Conservation (phyloP, 768 basidiomycete genomes). For the Cystobasidium onofrii region DNA sequence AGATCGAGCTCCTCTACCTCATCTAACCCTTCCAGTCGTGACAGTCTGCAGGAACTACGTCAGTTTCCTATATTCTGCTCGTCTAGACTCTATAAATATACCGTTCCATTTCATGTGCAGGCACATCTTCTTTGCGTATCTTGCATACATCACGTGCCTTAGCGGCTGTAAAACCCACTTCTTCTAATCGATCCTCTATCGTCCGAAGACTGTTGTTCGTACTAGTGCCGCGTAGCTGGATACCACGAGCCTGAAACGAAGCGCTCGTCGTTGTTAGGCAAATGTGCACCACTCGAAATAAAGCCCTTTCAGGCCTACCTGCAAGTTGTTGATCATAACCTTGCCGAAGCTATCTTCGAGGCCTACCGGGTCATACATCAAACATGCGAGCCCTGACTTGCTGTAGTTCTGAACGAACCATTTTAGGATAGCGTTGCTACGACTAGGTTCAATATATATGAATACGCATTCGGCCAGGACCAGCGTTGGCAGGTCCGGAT, state of each 20-base stretch:
- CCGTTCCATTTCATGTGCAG: constrained; percentile 42
- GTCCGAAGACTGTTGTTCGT: constrained; percentile 57
- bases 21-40: constrained; percentile 75
- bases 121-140: constrained; percentile 51
- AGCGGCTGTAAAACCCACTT: constrained; percentile 54
- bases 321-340: constrained; percentile 82
- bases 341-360: constrained; percentile 79
- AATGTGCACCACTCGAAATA: background rate
- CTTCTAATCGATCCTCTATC: constrained; percentile 57
- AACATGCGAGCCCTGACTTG: constrained; percentile 49
- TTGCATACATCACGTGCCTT: constrained; percentile 61
- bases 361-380: constrained; percentile 91
- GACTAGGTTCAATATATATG: constrained; percentile 66
- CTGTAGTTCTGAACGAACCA: constrained; percentile 63
- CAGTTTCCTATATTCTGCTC: background rate
- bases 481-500: constrained; percentile 64
- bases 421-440: constrained; percentile 56
- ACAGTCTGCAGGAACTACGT: background rate
- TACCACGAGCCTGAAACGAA: constrained; percentile 56
- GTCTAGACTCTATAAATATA: constrained; percentile 31
- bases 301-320: constrained; percentile 49
- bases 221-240: constrained; percentile 64
- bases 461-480: constrained; percentile 88
- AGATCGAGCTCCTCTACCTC: constrained; percentile 91
- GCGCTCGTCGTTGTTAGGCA: background rate